A percentile compares a stretch with the other conserved stretches of the same genome.
Conservation (phyloP, 129 eudicot species). For the Apium graveolens region DNA sequence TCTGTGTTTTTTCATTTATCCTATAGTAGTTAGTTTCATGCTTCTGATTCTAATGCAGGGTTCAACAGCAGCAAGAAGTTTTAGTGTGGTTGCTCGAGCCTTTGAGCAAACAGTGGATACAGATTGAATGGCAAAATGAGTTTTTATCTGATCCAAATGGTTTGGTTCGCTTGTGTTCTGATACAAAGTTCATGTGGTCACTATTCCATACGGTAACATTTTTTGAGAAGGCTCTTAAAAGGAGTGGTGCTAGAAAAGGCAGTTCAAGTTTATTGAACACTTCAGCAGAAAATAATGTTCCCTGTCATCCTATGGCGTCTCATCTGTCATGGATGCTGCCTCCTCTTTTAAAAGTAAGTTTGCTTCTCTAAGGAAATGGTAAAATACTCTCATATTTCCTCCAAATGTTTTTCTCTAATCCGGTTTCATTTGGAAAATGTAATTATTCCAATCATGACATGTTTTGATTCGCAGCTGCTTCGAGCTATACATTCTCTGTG, state of each 20-base stretch:
- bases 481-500: conserved; percentile 94
- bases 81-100: conserved; percentile 97
- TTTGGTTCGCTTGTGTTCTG: conserved; percentile 65
- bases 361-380: background rate
- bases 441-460: background rate
- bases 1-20: conserved; percentile 9
- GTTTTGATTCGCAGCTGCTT: conserved; percentile 49
- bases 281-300: conserved; percentile 31
- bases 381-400: background rate
- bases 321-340: conserved; percentile 98
- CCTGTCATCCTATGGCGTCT: conserved; percentile 75
- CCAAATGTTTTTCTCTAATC: background rate
- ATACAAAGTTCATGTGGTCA: conserved; percentile 92
- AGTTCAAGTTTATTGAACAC: conserved; percentile 27
- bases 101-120: conserved; percentile 84
- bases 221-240: conserved; percentile 97
- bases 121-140: conserved; percentile 82
- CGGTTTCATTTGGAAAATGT: conserved; percentile 5
- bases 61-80: conserved; percentile 96
- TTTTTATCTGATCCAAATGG: conserved; percentile 80
- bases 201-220: conserved; percentile 85
- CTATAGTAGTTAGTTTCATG: conserved; percentile 6
- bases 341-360: conserved; percentile 82
- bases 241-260: conserved; percentile 62
- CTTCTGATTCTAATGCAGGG: conserved; percentile 33